phyloP scores from a whole-genome alignment of 306 rosid species.

The Vicia villosa region DNA sequence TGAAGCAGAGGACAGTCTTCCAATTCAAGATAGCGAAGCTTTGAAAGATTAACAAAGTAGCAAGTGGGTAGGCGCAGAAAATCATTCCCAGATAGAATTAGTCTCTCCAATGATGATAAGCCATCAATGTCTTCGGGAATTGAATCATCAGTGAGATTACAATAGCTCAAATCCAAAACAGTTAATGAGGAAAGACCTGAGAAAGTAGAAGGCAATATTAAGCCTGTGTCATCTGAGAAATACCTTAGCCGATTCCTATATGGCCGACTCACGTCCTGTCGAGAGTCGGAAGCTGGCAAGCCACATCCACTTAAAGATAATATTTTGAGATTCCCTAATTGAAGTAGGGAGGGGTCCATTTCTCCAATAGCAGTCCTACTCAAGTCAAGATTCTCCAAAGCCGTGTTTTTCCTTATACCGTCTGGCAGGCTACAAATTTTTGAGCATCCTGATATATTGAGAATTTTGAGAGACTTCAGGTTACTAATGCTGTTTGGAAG shows the following conservation, averaged over 20 bases:
- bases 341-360: conserved; percentile 7
- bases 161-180: conserved; percentile 25
- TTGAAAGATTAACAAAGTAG: conserved; percentile 29
- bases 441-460: conserved; percentile 16
- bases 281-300: neutral
- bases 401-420: neutral
- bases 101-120: conserved; percentile 25
- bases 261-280: neutral
- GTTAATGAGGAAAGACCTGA: neutral
- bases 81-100: conserved; percentile 30
- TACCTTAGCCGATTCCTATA: neutral
- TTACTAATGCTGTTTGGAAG: conserved; percentile 30
- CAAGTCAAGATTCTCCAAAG: conserved; percentile 11
- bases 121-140: neutral
- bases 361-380: conserved; percentile 7
- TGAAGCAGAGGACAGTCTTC: conserved; percentile 15
- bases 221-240: neutral
- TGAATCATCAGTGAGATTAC: conserved; percentile 14
- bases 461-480: conserved; percentile 21
- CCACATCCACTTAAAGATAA: neutral
- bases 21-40: conserved; percentile 22
- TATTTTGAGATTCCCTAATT: neutral
- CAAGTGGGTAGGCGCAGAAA: neutral
- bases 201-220: neutral
- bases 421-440: neutral